These are phyloP conservation scores for Sphagnum magellanicum DNA, from an alignment of 228 moss, liverwort and hornwort genomes.

Conservation along the genomic window DNA sequence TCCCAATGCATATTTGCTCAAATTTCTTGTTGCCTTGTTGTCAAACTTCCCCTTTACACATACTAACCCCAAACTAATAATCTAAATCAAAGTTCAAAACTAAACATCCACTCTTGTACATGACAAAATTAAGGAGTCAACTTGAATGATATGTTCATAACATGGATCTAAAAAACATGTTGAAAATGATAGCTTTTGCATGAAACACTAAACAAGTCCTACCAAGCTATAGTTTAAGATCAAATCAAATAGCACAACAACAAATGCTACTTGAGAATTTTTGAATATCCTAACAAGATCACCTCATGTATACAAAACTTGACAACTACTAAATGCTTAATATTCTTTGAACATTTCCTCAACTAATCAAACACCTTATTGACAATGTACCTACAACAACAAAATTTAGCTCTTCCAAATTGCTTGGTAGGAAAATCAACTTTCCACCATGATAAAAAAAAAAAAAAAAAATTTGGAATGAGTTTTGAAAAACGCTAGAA, in stretches of 20 bases:
- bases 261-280: not conserved
- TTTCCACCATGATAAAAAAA: slow-evolving; percentile 18
- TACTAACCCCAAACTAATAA: not conserved
- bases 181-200: no score
- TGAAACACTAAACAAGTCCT: not conserved
- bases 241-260: not conserved
- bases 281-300: not conserved
- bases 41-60: slow-evolving; percentile 51
- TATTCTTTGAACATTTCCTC: no score
- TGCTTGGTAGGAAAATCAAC: slow-evolving; percentile 46
- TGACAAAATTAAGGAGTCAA: not conserved
- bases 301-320: not conserved
- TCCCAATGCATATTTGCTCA: slow-evolving; percentile 25
- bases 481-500: no score
- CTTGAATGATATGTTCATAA: no score
- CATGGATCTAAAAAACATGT: no score
- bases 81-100: not conserved
- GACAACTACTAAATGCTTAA: not conserved
- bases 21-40: slow-evolving; percentile 44
- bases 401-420: slow-evolving; percentile 43
- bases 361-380: no score
- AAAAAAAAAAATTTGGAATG: no score
- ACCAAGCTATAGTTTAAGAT: not conserved
- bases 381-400: slow-evolving; percentile 46
- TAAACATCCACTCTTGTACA: not conserved